Evolutionary conservation across 495 filamentous ascomycete species (phyloP).

Genomic region (Penicillium cataractarum): DNA sequence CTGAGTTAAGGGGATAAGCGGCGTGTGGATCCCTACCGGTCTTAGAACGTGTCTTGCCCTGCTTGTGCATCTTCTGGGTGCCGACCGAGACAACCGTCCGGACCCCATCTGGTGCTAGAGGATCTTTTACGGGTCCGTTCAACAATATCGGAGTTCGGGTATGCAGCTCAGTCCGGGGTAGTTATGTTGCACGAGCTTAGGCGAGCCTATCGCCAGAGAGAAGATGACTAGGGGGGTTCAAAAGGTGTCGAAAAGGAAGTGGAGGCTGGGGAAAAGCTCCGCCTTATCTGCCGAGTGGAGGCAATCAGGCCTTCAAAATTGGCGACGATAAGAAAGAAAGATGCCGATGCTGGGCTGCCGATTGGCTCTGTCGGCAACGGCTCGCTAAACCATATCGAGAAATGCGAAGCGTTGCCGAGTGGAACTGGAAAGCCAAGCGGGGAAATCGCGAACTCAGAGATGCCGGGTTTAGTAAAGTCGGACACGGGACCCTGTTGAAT

Average conservation of each 20-base stretch:
- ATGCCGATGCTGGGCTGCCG: conserved; percentile 21
- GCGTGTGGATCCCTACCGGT: conserved; percentile 35
- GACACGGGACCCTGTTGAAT: background rate
- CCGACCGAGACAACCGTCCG: conserved; percentile 5
- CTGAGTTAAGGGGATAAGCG: background rate
- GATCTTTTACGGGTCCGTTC: conserved; percentile 6
- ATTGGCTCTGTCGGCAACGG: conserved; percentile 37
- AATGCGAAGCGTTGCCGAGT: conserved; percentile 14
- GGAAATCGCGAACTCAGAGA: background rate
- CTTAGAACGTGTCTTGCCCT: conserved; percentile 37
- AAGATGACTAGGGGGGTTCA: background rate
- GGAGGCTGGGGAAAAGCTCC: conserved; percentile 13
- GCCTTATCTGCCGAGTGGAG: conserved; percentile 25
- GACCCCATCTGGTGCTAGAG: conserved; percentile 11
- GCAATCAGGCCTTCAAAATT: background rate
- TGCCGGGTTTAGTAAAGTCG: background rate
- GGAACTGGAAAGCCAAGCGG: background rate
- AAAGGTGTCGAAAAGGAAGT: conserved; percentile 12
- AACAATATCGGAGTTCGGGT: background rate
- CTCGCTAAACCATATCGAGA: conserved; percentile 14
- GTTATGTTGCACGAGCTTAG: background rate
- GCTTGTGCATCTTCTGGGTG: conserved; percentile 27
- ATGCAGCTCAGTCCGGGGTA: conserved; percentile 8
- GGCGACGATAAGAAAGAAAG: background rate
- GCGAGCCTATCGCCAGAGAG: conserved; percentile 10